Base-by-base conservation (phyloP, 2,329 filamentous ascomycete species). In the Xylariaceae sp. region DNA sequence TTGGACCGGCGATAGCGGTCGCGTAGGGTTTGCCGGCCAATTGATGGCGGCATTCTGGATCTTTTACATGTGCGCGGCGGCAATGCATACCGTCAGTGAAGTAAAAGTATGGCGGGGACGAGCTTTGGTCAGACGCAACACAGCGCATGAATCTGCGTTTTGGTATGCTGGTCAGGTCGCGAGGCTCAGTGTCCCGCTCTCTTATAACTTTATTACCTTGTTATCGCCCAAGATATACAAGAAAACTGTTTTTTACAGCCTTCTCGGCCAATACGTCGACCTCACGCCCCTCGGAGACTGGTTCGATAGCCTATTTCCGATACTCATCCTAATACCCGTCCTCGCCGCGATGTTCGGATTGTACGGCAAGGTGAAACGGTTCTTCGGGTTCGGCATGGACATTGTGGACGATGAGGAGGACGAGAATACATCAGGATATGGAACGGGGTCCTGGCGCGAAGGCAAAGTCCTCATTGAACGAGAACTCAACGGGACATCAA, bases 91-190 rank as follows among this genome's bases (percentile, higher is more conserved):
- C 6, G 86, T 99, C 66, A 90, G 87, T 11, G 90, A 96, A 68
- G 89, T 96, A 64, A 95, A 94, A 67, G 91, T 96, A n/a, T 99
- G 94, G 94, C 88, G 94, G 54, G 94, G 95, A 47, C 85, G 94
- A 35, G 92, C 94, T 0, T 78, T 99, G 4, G 92, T 97, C 46
- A 84, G 83, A 56, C 85, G 94, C 54, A 94, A 95, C 67, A 99
- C 94, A 0, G 92, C 95, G 55, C 85, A 89, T 57, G 94, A 97
- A 69, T 90, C 87, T 48, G 94, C 94, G 0, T 95, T 92, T 63
- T 99, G 95, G 91, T 99, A 97, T 68, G 87, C 90, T 1, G 85
- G 90, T 55, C 90, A 96, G 69, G 88, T 96, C 8, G 92, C 94
- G 50, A 89, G 91, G 65, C 83, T 99, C 43, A 96, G 89, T 1